Percentiles rank a stretch among this genome's conserved stretches.
Evolutionary conservation across 768 basidiomycete genomes (phyloP).

Genomic region (Boletus bicolor): DNA sequence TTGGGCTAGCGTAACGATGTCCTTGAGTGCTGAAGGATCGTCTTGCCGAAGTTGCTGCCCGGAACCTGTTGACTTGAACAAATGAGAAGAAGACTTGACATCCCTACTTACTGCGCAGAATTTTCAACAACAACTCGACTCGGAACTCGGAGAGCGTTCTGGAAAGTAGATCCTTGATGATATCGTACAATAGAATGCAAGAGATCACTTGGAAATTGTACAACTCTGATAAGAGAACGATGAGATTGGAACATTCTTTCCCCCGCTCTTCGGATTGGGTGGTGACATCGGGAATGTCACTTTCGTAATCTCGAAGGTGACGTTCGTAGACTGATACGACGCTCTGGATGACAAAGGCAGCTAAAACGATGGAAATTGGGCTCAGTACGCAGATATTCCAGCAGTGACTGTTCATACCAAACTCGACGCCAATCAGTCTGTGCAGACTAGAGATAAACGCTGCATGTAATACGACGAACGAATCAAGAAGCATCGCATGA

Average conservation of each 20-base stretch:
- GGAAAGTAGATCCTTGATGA: constrained; percentile 73
- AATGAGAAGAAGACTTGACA: neutral
- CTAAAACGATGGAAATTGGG: constrained; percentile 36
- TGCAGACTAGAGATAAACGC: constrained; percentile 80
- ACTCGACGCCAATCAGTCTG: constrained; percentile 80
- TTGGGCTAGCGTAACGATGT: constrained; percentile 84
- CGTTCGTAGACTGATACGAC: constrained; percentile 65
- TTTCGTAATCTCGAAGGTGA: constrained; percentile 41
- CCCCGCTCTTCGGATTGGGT: constrained; percentile 44
- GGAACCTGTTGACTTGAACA: constrained; percentile 56
- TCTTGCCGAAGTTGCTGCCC: constrained; percentile 89
- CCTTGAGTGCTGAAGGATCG: constrained; percentile 88
- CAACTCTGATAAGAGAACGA: constrained; percentile 84
- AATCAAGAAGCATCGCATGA: constrained; percentile 79
- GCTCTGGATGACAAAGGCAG: constrained; percentile 79
- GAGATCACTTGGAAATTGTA: constrained; percentile 97
- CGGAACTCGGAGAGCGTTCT: constrained; percentile 67
- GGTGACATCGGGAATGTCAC: constrained; percentile 5
- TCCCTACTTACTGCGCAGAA: constrained; percentile 64
- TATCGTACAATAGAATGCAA: constrained; percentile 83
- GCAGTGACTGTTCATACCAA: constrained; percentile 55
- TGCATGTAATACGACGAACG: constrained; percentile 85
- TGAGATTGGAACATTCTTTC: constrained; percentile 87
- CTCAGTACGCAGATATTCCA: neutral
- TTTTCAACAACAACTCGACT: constrained; percentile 84